phyloP scores from a whole-genome alignment of 1,284 basidiomycete genomes.

The Trametes pubescens region DNA sequence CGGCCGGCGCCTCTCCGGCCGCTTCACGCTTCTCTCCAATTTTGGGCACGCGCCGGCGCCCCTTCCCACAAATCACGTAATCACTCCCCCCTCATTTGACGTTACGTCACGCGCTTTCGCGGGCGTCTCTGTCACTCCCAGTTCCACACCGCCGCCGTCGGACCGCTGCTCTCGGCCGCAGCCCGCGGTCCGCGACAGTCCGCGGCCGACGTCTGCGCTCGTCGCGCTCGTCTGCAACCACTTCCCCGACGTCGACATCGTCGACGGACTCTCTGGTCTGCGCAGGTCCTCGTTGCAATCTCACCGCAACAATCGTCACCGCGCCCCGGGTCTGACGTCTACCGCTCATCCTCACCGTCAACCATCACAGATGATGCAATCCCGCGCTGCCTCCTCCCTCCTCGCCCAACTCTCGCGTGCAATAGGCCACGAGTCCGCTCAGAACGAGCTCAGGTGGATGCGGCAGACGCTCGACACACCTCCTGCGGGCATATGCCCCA shows the following conservation, averaged over 20 bases:
- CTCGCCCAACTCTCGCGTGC: slow-evolving; percentile 45
- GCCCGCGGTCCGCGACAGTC: neutral
- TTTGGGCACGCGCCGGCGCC: slow-evolving; percentile 7
- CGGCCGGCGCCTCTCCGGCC: slow-evolving; percentile 11
- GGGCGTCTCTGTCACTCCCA: slow-evolving; percentile 17
- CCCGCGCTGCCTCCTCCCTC: slow-evolving; percentile 27
- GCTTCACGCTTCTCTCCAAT: slow-evolving; percentile 10
- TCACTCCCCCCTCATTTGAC: slow-evolving; percentile 14
- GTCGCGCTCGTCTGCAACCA: slow-evolving; percentile 37
- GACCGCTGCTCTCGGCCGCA: slow-evolving; percentile 12
- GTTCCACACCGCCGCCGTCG: neutral
- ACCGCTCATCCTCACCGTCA: neutral
- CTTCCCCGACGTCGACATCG: neutral
- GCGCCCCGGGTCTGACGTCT: neutral
- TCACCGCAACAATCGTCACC: neutral
- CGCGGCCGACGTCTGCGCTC: slow-evolving; percentile 34
- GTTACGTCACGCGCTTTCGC: slow-evolving; percentile 30
- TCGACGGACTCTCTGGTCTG: neutral
- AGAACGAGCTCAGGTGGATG: slow-evolving; percentile 71
- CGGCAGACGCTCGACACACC: slow-evolving; percentile 45
- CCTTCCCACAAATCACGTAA: slow-evolving; percentile 24
- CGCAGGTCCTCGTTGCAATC: slow-evolving; percentile 2
- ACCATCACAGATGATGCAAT: slow-evolving; percentile 6
- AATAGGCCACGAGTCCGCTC: slow-evolving; percentile 57
- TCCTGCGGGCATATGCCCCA: slow-evolving; percentile 9